Evolutionary conservation across 129 eudicot species (phyloP).

Genomic region (Lactuca sativa): DNA sequence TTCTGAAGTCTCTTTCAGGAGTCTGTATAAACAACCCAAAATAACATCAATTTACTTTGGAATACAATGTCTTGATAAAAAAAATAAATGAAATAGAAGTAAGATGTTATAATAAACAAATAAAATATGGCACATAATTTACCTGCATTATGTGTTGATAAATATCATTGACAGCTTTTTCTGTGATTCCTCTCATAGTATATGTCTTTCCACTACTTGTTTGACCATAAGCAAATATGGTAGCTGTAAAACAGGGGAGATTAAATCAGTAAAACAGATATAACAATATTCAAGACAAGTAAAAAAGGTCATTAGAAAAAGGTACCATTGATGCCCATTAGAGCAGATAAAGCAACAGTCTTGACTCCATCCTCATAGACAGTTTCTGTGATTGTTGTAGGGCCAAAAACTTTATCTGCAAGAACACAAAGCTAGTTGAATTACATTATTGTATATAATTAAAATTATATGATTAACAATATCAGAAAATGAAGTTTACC

Average conservation of each 20-base stretch:
- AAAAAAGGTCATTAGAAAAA: background rate
- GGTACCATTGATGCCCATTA: slow-evolving; percentile 93
- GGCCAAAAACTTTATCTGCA: slow-evolving; percentile 92
- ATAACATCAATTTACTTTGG: no score
- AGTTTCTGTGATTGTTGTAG: slow-evolving; percentile 55
- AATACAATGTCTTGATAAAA: background rate
- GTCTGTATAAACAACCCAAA: slow-evolving; percentile 43
- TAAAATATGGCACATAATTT: slow-evolving; percentile 29
- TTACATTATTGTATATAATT: background rate
- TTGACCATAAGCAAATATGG: slow-evolving; percentile 97
- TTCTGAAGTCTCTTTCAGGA: slow-evolving; percentile 84
- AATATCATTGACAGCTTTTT: slow-evolving; percentile 86
- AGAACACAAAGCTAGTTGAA: slow-evolving; percentile 11
- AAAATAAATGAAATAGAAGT: no score
- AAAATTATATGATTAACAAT: background rate
- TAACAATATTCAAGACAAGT: background rate
- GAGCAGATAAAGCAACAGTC: slow-evolving; percentile 86
- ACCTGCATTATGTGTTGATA: slow-evolving; percentile 78
- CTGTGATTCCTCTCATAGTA: slow-evolving; percentile 97
- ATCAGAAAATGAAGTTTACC: slow-evolving; percentile 45
- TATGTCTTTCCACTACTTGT: slow-evolving; percentile 97
- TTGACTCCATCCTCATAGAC: slow-evolving; percentile 95
- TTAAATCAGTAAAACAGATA: slow-evolving; percentile 8
- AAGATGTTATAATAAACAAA: no score
- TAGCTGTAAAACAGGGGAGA: slow-evolving; percentile 53